A percentile compares a stretch with the other conserved stretches of the same genome.
Evolutionary conservation across 345 rosid species (phyloP).

Genomic region (Eucalyptus camaldulensis): DNA sequence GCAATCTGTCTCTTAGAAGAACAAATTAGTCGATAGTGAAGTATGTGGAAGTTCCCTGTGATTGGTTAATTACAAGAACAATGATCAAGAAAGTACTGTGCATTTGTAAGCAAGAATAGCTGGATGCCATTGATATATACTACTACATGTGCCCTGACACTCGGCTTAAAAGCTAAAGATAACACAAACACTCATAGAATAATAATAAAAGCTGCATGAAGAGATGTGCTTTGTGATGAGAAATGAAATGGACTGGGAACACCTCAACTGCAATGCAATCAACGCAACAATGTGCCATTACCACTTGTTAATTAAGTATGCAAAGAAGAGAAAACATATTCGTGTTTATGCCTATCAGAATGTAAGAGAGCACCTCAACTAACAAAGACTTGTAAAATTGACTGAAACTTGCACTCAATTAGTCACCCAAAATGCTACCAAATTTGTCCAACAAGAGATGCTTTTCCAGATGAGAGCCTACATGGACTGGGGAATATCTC

Average conservation of each 20-base stretch:
- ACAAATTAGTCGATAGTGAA: background rate
- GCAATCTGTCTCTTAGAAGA: background rate
- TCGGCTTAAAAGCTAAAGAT: background rate
- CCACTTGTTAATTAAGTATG: background rate
- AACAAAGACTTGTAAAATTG: background rate
- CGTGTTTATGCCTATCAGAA: background rate
- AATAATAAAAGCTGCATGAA: background rate
- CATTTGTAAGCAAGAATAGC: background rate
- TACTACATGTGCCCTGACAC: background rate
- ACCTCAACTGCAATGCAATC: background rate
- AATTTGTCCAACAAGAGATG: background rate
- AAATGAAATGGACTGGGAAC: background rate
- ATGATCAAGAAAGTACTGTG: background rate
- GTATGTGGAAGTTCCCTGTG: background rate
- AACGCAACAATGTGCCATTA: background rate
- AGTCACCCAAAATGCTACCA: background rate
- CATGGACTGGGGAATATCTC: background rate
- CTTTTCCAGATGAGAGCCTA: background rate
- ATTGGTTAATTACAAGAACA: background rate
- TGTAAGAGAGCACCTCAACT: background rate
- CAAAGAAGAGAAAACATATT: background rate
- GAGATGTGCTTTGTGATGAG: background rate
- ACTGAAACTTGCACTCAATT: background rate
- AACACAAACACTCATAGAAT: background rate
- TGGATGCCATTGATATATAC: background rate